Conservation (phyloP, 371 early-diverging fungal species). For the Phascolomyces articulosus region DNA sequence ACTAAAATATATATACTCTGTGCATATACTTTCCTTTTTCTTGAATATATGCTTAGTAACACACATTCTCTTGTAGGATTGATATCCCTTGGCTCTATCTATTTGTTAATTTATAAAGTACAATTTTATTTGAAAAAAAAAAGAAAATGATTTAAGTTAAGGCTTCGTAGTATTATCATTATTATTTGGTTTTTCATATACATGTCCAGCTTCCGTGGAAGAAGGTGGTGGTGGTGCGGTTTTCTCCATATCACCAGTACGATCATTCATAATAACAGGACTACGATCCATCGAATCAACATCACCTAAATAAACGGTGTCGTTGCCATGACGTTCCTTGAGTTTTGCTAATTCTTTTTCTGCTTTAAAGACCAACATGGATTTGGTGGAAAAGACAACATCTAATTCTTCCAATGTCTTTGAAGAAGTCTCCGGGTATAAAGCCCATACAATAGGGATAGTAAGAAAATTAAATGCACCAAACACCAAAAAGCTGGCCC, state of each 20-base stretch:
- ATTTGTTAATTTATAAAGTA: too few relatives aligned
- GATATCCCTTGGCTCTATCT: too few relatives aligned
- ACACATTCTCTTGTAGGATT: too few relatives aligned
- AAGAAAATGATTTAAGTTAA: too few relatives aligned
- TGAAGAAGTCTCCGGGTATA: constrained; percentile 41
- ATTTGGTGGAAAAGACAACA: constrained; percentile 41
- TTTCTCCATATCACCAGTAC: neutral
- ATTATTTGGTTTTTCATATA: too few relatives aligned
- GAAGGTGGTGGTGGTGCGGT: too few relatives aligned
- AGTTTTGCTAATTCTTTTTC: constrained; percentile 34
- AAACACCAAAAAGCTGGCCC: constrained; percentile 42
- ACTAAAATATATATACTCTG: too few relatives aligned
- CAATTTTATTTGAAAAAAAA: too few relatives aligned
- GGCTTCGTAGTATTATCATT: too few relatives aligned
- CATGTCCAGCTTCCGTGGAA: too few relatives aligned
- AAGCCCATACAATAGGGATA: constrained; percentile 36
- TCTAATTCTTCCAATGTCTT: constrained; percentile 45
- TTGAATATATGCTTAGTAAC: too few relatives aligned
- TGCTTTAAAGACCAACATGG: constrained; percentile 37
- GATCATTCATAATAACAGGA: constrained; percentile 6
- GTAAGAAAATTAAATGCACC: constrained; percentile 40
- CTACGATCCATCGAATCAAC: neutral
- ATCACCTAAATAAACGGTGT: neutral
- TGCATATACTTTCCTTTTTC: too few relatives aligned
- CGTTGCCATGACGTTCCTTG: neutral